Evolutionary conservation across 177 flowering plant genomes (phyloP), one percentile per base, ranked within the genome.

Genomic region (Tripterygium wilfordii): DNA sequence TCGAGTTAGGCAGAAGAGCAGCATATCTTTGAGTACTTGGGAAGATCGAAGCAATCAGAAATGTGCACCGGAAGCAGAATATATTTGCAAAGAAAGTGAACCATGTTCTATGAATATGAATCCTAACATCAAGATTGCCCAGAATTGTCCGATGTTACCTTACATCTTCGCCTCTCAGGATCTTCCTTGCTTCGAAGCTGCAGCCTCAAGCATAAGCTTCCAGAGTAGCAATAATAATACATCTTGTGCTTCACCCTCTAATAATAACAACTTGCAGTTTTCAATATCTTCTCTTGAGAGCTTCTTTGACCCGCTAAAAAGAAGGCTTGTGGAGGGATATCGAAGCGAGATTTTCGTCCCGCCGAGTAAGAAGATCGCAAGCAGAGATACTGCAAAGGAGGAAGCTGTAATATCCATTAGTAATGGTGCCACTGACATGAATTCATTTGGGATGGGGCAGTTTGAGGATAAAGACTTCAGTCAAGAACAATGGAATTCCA

Each of bases 1-100:
- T 49, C 56, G 73, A 38, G 66, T 68, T 12, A 48, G 63, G 25
- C 57, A 68, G 30, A 68, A 57, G 26, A 45, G 37, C 56, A 49
- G 59, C 49, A 43, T 30, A 26, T 25, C 41, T 1, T 53, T 52
- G 40, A 66, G 41, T 53, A 48, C 14, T 13, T 60, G 65, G 58
- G 61, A 56, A 31, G 54, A 56, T 46, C 49, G 18, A 36, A 51
- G 43, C 23, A 28, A 15, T 31, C 29, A 53, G n/a, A 23, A 29
- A 14, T 26, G 1, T 24, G 41, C 41, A 41, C 25, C 29, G 17
- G 22, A 24, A 23, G 13, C 16, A 13, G 8, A n/a, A 39, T 9
- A 7, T 29, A 23, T 23, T 5, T 22, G 48, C 15, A 28, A 41
- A 20, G 20, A 25, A 27, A 32, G 46, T 32, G 38, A 63, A 20